These are phyloP conservation scores for Syzygium malaccense DNA, from an alignment of 441 rosid genomes.

Conservation along the genomic window DNA sequence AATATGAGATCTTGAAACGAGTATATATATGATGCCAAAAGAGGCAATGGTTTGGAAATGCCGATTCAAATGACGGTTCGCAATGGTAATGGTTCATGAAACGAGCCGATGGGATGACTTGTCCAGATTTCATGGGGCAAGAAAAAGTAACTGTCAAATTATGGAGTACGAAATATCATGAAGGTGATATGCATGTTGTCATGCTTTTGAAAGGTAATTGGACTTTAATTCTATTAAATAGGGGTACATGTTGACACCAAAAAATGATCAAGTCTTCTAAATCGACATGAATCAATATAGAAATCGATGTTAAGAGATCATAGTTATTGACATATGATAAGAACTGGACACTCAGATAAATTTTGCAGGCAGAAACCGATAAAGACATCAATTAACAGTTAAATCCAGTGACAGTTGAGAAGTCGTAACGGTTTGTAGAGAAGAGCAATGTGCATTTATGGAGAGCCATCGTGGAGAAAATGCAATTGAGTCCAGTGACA, in stretches of 20 bases:
- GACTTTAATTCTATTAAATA: not conserved
- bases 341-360: not conserved
- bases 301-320: not conserved
- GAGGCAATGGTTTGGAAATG: not conserved
- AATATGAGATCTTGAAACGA: not conserved
- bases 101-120: not conserved
- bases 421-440: not conserved
- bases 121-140: not conserved
- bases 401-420: not conserved
- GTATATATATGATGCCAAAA: not conserved
- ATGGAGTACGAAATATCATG: not conserved
- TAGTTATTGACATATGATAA: not conserved
- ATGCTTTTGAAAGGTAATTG: not conserved
- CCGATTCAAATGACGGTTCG: not conserved
- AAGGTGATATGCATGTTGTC: not conserved
- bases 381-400: not conserved
- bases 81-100: not conserved
- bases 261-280: not conserved
- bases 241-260: not conserved
- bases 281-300: not conserved
- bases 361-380: not conserved
- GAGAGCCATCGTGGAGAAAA: not conserved
- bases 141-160: not conserved
- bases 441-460: not conserved
- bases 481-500: not conserved